phyloP scores from a whole-genome alignment of 495 filamentous ascomycete genomes.

The Penicillium ochrochloron region DNA sequence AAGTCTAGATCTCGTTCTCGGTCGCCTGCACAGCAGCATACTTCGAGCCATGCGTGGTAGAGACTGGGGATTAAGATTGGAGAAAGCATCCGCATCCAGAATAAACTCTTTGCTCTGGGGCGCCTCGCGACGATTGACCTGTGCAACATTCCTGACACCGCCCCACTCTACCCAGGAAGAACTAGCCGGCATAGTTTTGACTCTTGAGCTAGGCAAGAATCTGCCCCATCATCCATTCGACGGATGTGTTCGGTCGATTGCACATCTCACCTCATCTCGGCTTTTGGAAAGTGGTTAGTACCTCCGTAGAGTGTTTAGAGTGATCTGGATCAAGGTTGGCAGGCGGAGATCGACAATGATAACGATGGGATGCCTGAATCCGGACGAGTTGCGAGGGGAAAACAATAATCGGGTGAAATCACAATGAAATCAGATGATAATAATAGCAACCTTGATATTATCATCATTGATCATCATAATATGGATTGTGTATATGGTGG shows the following conservation, averaged over 20 bases:
- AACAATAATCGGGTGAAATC: background rate
- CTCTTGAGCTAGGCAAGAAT: slow-evolving; percentile 2
- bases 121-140: slow-evolving; percentile 16
- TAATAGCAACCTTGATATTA: background rate
- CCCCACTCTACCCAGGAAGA: slow-evolving; percentile 8
- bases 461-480: background rate
- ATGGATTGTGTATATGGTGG: background rate
- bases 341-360: slow-evolving; percentile 1
- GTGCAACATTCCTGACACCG: slow-evolving; percentile 22
- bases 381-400: background rate
- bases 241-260: slow-evolving; percentile 18
- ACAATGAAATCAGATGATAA: slow-evolving; percentile 4
- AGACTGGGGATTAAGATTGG: background rate
- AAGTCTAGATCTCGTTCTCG: background rate
- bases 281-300: background rate
- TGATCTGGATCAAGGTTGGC: background rate
- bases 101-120: slow-evolving; percentile 3
- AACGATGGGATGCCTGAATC: background rate
- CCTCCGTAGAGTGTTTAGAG: background rate
- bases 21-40: background rate
- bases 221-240: background rate
- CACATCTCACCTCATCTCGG: slow-evolving; percentile 4
- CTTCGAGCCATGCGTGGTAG: background rate
- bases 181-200: slow-evolving; percentile 8
- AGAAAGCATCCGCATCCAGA: background rate